Evolutionary conservation across 345 rosid genomes (phyloP).

Genomic region (Acer yangbiense): DNA sequence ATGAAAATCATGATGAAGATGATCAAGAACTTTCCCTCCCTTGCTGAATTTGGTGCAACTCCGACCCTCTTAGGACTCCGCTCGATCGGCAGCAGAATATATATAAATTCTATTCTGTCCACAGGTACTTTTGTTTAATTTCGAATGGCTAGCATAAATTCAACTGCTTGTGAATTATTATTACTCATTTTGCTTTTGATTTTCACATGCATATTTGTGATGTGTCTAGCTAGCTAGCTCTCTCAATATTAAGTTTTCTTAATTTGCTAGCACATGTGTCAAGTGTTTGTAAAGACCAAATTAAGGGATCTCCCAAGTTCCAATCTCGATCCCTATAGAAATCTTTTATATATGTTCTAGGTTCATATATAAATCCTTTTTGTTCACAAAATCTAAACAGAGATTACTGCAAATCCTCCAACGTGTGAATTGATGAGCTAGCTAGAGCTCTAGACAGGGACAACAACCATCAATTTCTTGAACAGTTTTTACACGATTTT

Average conservation of each 20-base stretch:
- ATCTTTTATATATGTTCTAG: neutral
- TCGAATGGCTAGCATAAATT: neutral
- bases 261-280: neutral
- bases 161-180: neutral
- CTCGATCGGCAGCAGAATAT: neutral
- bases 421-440: neutral
- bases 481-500: neutral
- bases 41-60: neutral
- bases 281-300: neutral
- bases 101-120: neutral
- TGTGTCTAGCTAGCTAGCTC: neutral
- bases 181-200: neutral
- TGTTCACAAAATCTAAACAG: neutral
- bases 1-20: neutral
- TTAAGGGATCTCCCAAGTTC: neutral
- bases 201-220: neutral
- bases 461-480: too few species aligned
- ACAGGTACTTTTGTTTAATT: neutral
- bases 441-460: too few species aligned
- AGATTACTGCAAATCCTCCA: neutral
- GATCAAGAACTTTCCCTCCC: neutral
- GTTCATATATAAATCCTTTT: neutral
- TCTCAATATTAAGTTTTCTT: too few species aligned
- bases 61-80: neutral
- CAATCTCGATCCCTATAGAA: neutral